Conservation (phyloP, 148 eudicot genomes). For the Pouteria glomerata region DNA sequence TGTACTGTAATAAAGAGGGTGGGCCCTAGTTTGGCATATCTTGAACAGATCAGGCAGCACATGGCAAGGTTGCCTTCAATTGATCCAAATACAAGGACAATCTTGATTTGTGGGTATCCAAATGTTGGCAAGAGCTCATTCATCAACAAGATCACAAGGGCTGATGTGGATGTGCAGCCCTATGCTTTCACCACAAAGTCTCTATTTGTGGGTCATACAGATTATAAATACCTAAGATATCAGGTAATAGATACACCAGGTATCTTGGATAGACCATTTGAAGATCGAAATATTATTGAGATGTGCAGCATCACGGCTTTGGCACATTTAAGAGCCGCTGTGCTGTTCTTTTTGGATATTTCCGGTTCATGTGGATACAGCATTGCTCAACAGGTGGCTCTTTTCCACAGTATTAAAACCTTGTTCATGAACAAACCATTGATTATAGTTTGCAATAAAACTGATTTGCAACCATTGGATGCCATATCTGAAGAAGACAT, state of each 20-base stretch:
- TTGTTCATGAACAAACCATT: constrained; percentile 85
- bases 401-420: constrained; percentile 87
- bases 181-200: constrained; percentile 96
- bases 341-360: constrained; percentile 78
- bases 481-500: constrained; percentile 63
- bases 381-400: constrained; percentile 85
- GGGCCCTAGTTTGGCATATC: constrained; percentile 87
- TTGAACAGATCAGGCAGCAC: constrained; percentile 90
- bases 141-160: constrained; percentile 88
- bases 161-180: constrained; percentile 96
- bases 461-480: constrained; percentile 80
- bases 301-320: constrained; percentile 96
- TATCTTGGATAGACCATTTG: constrained; percentile 86
- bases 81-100: constrained; percentile 86
- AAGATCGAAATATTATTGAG: constrained; percentile 91
- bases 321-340: constrained; percentile 92
- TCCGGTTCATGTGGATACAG: constrained; percentile 89
- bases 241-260: constrained; percentile 97
- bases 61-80: constrained; percentile 95
- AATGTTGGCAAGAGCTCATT: constrained; percentile 98
- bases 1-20: constrained; percentile 82
- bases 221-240: constrained; percentile 80
- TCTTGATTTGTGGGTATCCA: constrained; percentile 87
- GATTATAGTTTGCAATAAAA: constrained; percentile 81
- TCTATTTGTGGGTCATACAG: constrained; percentile 92